Conservation (phyloP, 176 grass and related monocot species). For the Typha latifolia region DNA sequence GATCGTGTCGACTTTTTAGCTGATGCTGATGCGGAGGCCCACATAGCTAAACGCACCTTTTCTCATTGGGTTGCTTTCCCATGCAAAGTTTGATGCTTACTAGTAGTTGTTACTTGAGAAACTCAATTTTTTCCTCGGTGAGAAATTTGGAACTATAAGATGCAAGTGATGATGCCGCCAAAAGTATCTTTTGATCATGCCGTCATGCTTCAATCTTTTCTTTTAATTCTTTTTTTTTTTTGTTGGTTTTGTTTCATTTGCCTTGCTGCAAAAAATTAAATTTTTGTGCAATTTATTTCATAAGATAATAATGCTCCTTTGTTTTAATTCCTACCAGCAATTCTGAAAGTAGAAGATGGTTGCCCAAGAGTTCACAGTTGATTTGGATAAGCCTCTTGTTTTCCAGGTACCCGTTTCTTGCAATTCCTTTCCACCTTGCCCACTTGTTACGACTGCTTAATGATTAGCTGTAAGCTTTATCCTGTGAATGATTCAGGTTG, state of each 20-base stretch:
- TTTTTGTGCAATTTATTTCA: too few relatives aligned
- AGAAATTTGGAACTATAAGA: background rate
- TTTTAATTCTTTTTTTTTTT: background rate
- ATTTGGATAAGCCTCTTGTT: conserved; percentile 90
- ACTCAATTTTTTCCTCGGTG: background rate
- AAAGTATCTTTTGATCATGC: background rate
- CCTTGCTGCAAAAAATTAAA: background rate
- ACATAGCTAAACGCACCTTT: too few relatives aligned
- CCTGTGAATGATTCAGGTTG: conserved; percentile 41
- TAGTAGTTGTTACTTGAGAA: too few relatives aligned
- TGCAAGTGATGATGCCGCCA: conserved; percentile 18
- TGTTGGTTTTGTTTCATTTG: background rate
- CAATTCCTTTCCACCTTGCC: background rate
- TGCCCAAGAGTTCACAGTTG: conserved; percentile 65
- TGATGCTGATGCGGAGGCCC: too few relatives aligned
- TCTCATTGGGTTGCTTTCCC: too few relatives aligned
- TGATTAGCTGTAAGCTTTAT: background rate
- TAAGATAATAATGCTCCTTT: background rate
- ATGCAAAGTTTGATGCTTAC: too few relatives aligned
- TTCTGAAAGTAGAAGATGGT: conserved; percentile 49
- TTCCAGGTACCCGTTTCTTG: conserved; percentile 53
- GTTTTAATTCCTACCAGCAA: background rate
- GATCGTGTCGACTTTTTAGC: too few relatives aligned
- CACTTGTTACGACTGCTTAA: background rate
- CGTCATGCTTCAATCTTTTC: background rate